These are phyloP conservation scores for Mikania micrantha DNA, from an alignment of 129 eudicot genomes.

Conservation along the genomic window DNA sequence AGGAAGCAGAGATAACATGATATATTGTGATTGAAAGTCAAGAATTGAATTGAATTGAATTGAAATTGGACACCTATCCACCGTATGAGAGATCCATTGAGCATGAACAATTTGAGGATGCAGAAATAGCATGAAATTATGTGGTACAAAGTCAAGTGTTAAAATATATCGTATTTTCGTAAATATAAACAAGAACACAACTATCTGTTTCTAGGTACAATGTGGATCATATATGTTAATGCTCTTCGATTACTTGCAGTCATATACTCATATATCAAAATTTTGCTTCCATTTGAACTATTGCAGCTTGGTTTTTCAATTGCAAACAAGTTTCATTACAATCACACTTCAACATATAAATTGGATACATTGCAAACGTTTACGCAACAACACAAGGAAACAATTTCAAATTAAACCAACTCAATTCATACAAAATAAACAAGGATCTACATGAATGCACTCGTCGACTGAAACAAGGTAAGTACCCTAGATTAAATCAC, in stretches of 20 bases:
- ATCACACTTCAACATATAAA: background rate
- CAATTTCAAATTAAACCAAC: background rate
- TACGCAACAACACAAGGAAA: background rate
- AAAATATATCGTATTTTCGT: background rate
- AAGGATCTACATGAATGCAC: too few relatives aligned
- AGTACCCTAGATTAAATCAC: slow-evolving; percentile 7
- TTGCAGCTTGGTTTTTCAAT: too few relatives aligned
- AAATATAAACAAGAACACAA: slow-evolving; percentile 1
- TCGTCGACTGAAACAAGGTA: background rate
- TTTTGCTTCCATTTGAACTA: too few relatives aligned
- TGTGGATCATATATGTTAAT: background rate
- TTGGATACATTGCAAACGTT: background rate
- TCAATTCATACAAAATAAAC: background rate
- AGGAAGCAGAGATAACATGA: too few relatives aligned
- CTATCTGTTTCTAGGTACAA: background rate
- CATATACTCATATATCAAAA: too few relatives aligned
- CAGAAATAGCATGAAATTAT: background rate
- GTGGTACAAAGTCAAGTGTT: background rate
- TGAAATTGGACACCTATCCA: background rate
- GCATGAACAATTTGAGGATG: background rate
- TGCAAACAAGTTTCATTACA: background rate
- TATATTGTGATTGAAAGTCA: too few relatives aligned
- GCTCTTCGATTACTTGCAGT: background rate
- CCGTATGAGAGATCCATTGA: slow-evolving; percentile 2
- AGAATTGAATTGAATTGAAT: too few relatives aligned